phyloP scores from a whole-genome alignment of 2,329 filamentous ascomycete species.

The Aspergillus sp. region DNA sequence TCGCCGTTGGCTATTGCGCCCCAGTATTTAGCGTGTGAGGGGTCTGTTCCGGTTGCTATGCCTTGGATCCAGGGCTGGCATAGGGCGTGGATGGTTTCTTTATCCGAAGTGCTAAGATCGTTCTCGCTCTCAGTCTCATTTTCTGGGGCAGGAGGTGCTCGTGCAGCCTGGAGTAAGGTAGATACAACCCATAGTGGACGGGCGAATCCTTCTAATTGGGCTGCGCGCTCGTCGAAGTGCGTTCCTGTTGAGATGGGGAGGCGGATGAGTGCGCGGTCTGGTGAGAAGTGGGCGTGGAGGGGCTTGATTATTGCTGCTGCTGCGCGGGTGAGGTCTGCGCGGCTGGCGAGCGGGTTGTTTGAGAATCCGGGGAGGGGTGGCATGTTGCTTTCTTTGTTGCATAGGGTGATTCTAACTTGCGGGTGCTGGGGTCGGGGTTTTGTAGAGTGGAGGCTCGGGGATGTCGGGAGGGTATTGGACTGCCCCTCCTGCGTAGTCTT shows the following conservation, averaged over 20 bases:
- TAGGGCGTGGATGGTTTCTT: background rate
- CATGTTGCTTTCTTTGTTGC: slow-evolving; percentile 1
- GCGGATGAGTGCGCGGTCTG: slow-evolving; percentile 11
- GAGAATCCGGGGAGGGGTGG: slow-evolving; percentile 18
- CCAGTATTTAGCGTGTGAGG: slow-evolving; percentile 23
- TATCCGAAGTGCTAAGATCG: background rate
- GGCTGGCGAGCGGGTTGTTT: slow-evolving; percentile 17
- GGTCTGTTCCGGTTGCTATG: slow-evolving; percentile 19
- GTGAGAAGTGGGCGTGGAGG: slow-evolving; percentile 18
- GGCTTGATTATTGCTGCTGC: slow-evolving; percentile 17
- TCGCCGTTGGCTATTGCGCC: slow-evolving; percentile 18
- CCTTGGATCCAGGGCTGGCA: slow-evolving; percentile 8
- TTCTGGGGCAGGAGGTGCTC: background rate
- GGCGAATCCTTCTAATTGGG: slow-evolving; percentile 36
- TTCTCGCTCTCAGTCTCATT: too few species aligned
- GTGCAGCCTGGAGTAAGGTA: slow-evolving; percentile 25
- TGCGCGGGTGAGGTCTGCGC: slow-evolving; percentile 14
- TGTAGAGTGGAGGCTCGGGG: too few species aligned
- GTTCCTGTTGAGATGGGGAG: slow-evolving; percentile 19
- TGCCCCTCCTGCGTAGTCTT: too few species aligned
- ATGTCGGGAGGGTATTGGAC: too few species aligned
- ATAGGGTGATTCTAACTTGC: too few species aligned
- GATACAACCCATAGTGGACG: slow-evolving; percentile 33
- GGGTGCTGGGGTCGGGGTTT: too few species aligned
- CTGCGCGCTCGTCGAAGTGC: slow-evolving; percentile 21